These are phyloP conservation scores for Hortaea sp. DNA, from an alignment of 2,329 filamentous ascomycete species.

Conservation along the genomic window DNA sequence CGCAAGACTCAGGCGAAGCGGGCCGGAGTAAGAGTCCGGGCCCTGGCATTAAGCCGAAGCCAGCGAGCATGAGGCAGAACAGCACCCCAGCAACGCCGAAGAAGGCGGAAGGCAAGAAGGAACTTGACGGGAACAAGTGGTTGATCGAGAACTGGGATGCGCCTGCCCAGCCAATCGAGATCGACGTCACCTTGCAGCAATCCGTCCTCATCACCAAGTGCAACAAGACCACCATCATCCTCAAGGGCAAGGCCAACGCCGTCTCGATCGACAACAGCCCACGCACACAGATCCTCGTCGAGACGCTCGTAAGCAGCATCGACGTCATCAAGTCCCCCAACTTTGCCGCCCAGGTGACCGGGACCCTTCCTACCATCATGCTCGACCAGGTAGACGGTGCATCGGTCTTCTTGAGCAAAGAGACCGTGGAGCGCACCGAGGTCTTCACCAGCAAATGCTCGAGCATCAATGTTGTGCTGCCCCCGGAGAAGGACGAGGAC, in stretches of 20 bases:
- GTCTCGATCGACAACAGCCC: slow-evolving; percentile 87
- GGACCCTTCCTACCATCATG: slow-evolving; percentile 74
- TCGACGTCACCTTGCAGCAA: slow-evolving; percentile 72
- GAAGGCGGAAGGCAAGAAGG: slow-evolving; percentile 31
- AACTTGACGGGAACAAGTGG: slow-evolving; percentile 71
- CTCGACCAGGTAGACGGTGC: slow-evolving; percentile 91
- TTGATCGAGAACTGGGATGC: slow-evolving; percentile 90
- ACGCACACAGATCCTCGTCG: slow-evolving; percentile 75
- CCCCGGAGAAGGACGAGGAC: slow-evolving; percentile 50
- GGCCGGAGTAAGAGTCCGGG: slow-evolving; percentile 70
- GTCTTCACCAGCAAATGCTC: slow-evolving; percentile 84
- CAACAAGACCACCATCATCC: slow-evolving; percentile 78
- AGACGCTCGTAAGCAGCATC: slow-evolving; percentile 79
- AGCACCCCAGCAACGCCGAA: slow-evolving; percentile 11
- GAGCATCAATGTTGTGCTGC: slow-evolving; percentile 78
- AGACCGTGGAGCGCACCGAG: slow-evolving; percentile 61
- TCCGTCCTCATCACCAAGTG: slow-evolving; percentile 88
- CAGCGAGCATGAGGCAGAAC: slow-evolving; percentile 40
- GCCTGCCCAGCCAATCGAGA: slow-evolving; percentile 59
- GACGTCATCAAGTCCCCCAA: slow-evolving; percentile 93
- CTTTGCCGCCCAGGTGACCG: slow-evolving; percentile 76
- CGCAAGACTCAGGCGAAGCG: slow-evolving; percentile 55
- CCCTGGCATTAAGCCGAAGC: slow-evolving; percentile 58
- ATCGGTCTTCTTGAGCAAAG: slow-evolving; percentile 73
- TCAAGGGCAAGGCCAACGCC: slow-evolving; percentile 93